These are phyloP conservation scores for Nemania serpens DNA, from an alignment of 2,329 filamentous ascomycete species.

Conservation along the genomic window DNA sequence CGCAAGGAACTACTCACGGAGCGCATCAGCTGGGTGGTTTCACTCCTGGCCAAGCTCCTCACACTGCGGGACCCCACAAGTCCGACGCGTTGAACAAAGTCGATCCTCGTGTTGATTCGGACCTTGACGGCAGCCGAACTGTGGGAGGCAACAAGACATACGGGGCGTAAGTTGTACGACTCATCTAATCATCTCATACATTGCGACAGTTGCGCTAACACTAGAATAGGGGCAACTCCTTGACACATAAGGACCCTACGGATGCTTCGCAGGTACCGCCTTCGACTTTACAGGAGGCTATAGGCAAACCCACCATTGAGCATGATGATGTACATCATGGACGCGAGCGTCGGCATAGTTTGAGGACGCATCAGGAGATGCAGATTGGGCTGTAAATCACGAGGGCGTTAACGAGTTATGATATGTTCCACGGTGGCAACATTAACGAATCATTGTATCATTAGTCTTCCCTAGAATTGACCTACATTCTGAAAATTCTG, in stretches of 20 bases:
- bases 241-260: slow-evolving; percentile 49
- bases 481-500: not conserved
- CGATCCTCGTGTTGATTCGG: slow-evolving; percentile 60
- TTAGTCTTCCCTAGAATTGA: slow-evolving; percentile 11
- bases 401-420: slow-evolving; percentile 4
- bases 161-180: slow-evolving; percentile 47
- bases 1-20: slow-evolving; percentile 31
- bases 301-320: slow-evolving; percentile 52
- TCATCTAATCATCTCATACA: not conserved
- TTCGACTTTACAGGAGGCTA: slow-evolving; percentile 53
- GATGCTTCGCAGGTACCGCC: slow-evolving; percentile 63
- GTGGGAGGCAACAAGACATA: slow-evolving; percentile 57
- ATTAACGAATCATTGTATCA: slow-evolving; percentile 8
- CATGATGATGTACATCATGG: slow-evolving; percentile 52
- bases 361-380: slow-evolving; percentile 52
- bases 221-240: not conserved
- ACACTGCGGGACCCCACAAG: slow-evolving; percentile 58
- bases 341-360: slow-evolving; percentile 52
- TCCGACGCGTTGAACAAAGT: slow-evolving; percentile 58
- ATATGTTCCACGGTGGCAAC: not conserved
- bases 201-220: not conserved
- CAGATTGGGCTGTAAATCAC: slow-evolving; percentile 50
- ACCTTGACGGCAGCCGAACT: slow-evolving; percentile 60
- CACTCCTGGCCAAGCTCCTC: slow-evolving; percentile 46
- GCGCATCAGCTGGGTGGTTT: slow-evolving; percentile 35